Conservation (phyloP, 305 asterid genomes). For the Fraxinus latifolia region DNA sequence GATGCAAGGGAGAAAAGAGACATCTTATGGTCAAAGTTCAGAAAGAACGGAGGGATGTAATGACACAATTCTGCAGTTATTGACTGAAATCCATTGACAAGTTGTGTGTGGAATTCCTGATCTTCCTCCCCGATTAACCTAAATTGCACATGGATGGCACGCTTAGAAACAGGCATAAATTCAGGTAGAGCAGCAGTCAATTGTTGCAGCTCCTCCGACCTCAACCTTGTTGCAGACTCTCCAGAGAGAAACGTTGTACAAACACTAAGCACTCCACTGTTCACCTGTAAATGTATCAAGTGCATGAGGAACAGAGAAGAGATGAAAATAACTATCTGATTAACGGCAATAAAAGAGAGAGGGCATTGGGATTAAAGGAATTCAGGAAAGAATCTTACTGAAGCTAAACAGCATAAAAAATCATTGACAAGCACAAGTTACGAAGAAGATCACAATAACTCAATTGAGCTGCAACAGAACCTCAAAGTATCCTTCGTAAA, state of each 20-base stretch:
- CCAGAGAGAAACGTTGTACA: slow-evolving; percentile 98
- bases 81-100: slow-evolving; percentile 95
- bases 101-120: slow-evolving; percentile 94
- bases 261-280: slow-evolving; percentile 94
- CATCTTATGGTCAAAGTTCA: slow-evolving; percentile 50
- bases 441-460: slow-evolving; percentile 23
- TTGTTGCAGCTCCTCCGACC: slow-evolving; percentile 93
- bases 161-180: slow-evolving; percentile 97
- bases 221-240: slow-evolving; percentile 94
- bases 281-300: slow-evolving; percentile 53
- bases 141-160: slow-evolving; percentile 92
- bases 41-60: slow-evolving; percentile 99
- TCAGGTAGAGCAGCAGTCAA: slow-evolving; percentile 91
- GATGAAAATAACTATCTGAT: not conserved
- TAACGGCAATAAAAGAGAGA: not conserved
- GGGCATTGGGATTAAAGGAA: not conserved
- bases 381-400: not conserved
- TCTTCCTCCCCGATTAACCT: slow-evolving; percentile 94
- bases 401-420: not conserved
- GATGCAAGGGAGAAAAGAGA: not conserved
- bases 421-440: not conserved
- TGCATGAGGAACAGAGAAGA: not conserved
- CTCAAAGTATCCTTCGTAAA: slow-evolving; percentile 95
- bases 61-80: slow-evolving; percentile 96
- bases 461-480: slow-evolving; percentile 99